Percentiles rank a stretch among this genome's conserved stretches.
phyloP scores from a whole-genome alignment of 768 basidiomycete genomes.

The Pholiota molesta region DNA sequence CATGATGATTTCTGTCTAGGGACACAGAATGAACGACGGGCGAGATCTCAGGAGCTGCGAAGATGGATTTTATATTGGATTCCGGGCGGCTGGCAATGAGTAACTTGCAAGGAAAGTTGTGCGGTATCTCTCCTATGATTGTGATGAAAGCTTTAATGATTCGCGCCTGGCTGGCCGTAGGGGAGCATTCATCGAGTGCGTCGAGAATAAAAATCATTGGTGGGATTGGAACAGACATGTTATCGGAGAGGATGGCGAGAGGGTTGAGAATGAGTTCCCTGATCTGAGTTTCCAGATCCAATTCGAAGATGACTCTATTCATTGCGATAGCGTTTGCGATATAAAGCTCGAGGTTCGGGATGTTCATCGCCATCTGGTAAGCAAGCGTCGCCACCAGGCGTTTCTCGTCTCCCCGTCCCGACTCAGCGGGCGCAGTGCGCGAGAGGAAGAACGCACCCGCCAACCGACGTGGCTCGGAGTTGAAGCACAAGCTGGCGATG shows the following conservation, averaged over 20 bases:
- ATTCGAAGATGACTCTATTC: conserved; percentile 1
- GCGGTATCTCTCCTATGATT: no score
- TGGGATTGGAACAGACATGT: no score
- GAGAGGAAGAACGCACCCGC: conserved; percentile 16
- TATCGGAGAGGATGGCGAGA: neutral
- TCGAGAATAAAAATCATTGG: conserved; percentile 20
- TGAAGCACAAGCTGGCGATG: conserved; percentile 18
- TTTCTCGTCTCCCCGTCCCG: neutral
- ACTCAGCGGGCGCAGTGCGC: neutral
- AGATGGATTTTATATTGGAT: conserved; percentile 10
- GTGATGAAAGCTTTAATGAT: neutral
- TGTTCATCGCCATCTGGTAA: conserved; percentile 14
- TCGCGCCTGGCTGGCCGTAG: conserved; percentile 1
- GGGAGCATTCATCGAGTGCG: conserved; percentile 25
- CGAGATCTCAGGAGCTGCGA: neutral
- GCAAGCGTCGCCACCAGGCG: conserved; percentile 21
- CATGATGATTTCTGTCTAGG: conserved; percentile 11
- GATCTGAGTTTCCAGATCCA: conserved; percentile 6
- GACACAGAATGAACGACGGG: neutral
- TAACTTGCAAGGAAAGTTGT: conserved; percentile 16
- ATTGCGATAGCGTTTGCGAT: neutral
- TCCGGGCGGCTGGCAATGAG: conserved; percentile 25
- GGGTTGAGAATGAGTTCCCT: conserved; percentile 6
- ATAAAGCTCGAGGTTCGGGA: neutral
- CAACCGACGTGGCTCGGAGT: neutral